phyloP scores from a whole-genome alignment of 169 alveolate species.

The Miamiensis avidus region DNA sequence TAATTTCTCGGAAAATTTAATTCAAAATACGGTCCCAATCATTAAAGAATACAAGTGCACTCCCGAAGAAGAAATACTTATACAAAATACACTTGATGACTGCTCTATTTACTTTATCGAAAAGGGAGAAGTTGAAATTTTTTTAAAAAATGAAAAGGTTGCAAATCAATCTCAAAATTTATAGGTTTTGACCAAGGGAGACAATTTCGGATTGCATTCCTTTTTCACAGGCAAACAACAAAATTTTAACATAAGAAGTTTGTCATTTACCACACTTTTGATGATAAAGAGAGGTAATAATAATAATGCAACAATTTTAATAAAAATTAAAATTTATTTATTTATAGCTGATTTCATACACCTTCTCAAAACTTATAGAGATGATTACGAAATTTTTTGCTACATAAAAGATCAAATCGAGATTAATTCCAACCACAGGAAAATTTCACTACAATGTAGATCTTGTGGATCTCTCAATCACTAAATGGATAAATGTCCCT shows the following conservation, averaged over 20 bases:
- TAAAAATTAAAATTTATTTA: too few species aligned
- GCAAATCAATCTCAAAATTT: background rate
- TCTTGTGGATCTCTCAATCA: background rate
- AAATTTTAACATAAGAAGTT: background rate
- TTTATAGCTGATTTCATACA: background rate
- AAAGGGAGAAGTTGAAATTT: conserved; percentile 22
- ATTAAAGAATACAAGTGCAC: conserved; percentile 21
- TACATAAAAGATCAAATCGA: background rate
- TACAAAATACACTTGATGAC: background rate
- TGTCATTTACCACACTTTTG: background rate
- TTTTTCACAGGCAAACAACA: conserved; percentile 9
- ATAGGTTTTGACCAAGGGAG: background rate
- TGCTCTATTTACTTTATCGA: conserved; percentile 20
- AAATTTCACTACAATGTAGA: background rate
- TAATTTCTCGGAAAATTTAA: background rate
- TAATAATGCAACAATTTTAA: too few species aligned
- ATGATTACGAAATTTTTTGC: conserved; percentile 2
- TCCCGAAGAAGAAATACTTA: conserved; percentile 4
- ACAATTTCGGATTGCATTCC: conserved; percentile 1
- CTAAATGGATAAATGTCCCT: conserved; percentile 6
- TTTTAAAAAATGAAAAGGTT: background rate
- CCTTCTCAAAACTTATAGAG: background rate
- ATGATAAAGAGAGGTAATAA: conserved; percentile 13
- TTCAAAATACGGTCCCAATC: background rate
- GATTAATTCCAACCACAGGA: background rate